Percentiles rank a stretch among this genome's conserved stretches.
Evolutionary conservation across 495 filamentous ascomycete species (phyloP).

Genomic region (Trichocladium uniseriatum): DNA sequence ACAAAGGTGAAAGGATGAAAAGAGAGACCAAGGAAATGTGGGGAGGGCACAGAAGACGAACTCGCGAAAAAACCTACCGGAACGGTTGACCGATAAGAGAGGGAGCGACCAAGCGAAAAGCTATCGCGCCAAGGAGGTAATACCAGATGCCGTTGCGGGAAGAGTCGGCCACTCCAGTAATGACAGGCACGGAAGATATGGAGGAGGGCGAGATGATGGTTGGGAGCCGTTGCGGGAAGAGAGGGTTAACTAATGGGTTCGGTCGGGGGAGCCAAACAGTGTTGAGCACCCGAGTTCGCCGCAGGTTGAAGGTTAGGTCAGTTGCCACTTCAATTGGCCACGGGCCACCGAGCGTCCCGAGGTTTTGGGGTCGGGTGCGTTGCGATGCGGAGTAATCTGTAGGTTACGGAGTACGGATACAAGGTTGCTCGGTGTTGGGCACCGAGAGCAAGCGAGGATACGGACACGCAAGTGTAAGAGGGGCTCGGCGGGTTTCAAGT

Average conservation of each 20-base stretch:
- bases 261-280: not conserved
- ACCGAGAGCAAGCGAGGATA: too few species aligned
- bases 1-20: not conserved
- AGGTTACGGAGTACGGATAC: not conserved
- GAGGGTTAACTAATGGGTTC: too few species aligned
- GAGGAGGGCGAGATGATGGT: not conserved
- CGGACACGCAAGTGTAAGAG: not conserved
- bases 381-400: not conserved
- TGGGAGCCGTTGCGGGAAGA: not conserved
- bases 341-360: not conserved
- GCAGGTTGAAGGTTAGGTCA: not conserved
- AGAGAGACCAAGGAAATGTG: constrained; percentile 5
- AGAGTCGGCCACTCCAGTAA: not conserved
- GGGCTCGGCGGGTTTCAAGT: not conserved
- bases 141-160: not conserved
- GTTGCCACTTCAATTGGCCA: not conserved
- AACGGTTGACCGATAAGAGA: constrained; percentile 12
- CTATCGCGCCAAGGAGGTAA: constrained; percentile 13
- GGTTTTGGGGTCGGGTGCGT: not conserved
- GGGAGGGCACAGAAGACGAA: constrained; percentile 5
- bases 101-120: constrained; percentile 3
- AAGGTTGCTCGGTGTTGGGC: too few species aligned
- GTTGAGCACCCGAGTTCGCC: not conserved
- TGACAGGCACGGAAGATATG: not conserved
- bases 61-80: constrained; percentile 10